Conservation (phyloP, 306 rosid species). For the Vicia sativa region DNA sequence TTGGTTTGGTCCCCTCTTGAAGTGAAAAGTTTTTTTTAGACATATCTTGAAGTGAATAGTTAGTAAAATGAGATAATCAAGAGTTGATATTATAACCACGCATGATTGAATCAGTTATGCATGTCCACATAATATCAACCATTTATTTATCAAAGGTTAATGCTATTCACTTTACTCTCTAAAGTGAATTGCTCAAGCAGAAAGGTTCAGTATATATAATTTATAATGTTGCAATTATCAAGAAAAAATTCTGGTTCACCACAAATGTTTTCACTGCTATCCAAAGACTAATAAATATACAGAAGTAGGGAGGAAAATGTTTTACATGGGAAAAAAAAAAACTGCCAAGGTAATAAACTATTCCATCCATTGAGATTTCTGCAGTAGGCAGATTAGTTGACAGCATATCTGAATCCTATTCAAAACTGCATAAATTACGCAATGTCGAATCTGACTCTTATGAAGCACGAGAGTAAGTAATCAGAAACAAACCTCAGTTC, state of each 20-base stretch:
- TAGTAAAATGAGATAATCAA: no score
- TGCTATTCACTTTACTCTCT: no score
- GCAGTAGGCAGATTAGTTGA: neutral
- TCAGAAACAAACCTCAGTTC: constrained; percentile 31
- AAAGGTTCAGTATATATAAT: neutral
- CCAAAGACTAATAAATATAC: constrained; percentile 41
- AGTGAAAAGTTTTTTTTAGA: no score
- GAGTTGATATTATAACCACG: no score
- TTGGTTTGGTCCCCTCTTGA: no score
- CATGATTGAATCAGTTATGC: no score
- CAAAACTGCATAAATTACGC: constrained; percentile 26
- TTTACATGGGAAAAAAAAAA: constrained; percentile 12
- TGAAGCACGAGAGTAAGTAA: constrained; percentile 18
- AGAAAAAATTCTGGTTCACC: constrained; percentile 37
- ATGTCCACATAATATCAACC: no score
- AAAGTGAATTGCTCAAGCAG: no score
- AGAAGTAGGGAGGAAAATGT: constrained; percentile 18
- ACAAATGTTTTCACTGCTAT: constrained; percentile 16
- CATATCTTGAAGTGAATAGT: no score
- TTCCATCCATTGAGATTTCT: constrained; percentile 14
- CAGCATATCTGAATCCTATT: constrained; percentile 20
- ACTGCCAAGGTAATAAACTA: no score
- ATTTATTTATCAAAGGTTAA: no score
- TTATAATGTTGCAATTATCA: constrained; percentile 20
- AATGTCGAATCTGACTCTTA: constrained; percentile 18